Conservation (phyloP, 495 filamentous ascomycete genomes). For the Xylaria cubensis region DNA sequence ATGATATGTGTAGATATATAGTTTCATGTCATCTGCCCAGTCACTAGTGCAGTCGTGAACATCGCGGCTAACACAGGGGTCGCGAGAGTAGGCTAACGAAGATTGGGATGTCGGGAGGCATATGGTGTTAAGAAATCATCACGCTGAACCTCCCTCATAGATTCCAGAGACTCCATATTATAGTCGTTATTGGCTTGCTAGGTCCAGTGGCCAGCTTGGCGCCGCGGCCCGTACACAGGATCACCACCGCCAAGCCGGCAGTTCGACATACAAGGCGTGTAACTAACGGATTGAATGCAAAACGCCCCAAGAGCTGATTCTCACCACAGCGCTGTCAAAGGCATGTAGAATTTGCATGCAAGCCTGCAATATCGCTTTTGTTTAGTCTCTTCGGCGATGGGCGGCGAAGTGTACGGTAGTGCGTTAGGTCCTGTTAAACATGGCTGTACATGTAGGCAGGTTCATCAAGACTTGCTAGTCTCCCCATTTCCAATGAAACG, state of each 20-base stretch:
- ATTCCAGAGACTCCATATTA: too few species aligned
- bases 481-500: constrained; percentile 14
- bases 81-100: too few species aligned
- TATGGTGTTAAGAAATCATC: too few species aligned
- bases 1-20: too few species aligned
- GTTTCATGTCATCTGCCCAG: too few species aligned
- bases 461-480: constrained; percentile 13
- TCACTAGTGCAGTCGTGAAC: too few species aligned
- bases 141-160: too few species aligned
- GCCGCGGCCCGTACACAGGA: constrained; percentile 16
- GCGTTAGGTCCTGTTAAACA: constrained; percentile 3
- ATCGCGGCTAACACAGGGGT: too few species aligned
- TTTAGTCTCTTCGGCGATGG: constrained; percentile 2
- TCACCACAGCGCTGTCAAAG: constrained; percentile 15
- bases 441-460: too few species aligned
- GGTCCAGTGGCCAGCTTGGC: constrained; percentile 16
- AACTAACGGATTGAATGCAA: constrained; percentile 18
- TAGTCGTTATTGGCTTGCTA: constrained; percentile 17
- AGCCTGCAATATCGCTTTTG: constrained; percentile 11
- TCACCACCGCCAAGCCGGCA: constrained; percentile 26
- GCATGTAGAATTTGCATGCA: constrained; percentile 15
- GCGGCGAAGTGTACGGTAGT: background rate
- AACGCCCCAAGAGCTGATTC: constrained; percentile 16
- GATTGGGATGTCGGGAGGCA: too few species aligned
- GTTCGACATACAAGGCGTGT: constrained; percentile 24